These are phyloP conservation scores for Albizia julibrissin DNA, from an alignment of 306 rosid genomes.

Conservation along the genomic window DNA sequence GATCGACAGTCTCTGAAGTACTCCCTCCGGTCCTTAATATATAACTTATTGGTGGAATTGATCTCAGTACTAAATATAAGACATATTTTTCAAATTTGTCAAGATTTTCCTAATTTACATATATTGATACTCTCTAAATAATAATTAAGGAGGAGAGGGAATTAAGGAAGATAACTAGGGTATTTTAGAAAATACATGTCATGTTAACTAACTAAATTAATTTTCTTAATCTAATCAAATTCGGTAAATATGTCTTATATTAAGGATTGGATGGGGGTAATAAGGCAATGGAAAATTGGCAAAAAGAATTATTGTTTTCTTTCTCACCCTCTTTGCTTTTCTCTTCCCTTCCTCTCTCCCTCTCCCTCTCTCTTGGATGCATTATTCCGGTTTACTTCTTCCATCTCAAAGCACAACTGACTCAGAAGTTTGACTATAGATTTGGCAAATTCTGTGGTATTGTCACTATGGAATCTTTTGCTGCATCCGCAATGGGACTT, in stretches of 20 bases:
- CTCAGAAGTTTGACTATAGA: conserved; percentile 45
- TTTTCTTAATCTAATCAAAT: no score
- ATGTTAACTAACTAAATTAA: no score
- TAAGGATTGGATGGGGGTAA: background rate
- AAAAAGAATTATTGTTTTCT: background rate
- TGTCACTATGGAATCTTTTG: conserved; percentile 81
- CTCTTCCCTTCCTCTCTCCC: background rate
- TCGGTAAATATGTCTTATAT: no score
- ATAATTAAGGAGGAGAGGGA: no score
- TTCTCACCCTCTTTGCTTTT: background rate
- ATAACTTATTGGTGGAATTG: no score
- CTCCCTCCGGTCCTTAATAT: no score
- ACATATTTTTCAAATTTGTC: no score
- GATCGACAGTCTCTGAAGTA: background rate
- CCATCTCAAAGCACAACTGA: conserved; percentile 27
- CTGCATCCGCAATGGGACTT: conserved; percentile 98
- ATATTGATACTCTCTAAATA: no score
- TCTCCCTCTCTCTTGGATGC: background rate
- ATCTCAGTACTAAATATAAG: no score
- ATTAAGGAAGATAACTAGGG: no score
- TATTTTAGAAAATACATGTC: no score
- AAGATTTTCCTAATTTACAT: no score
- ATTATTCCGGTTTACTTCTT: conserved; percentile 27
- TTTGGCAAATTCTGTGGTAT: conserved; percentile 93
- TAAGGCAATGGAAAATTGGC: background rate